Percentiles rank a stretch among this genome's conserved stretches.
phyloP scores from a whole-genome alignment of 768 basidiomycete genomes.

The Phylloporus rhodoxanthus region DNA sequence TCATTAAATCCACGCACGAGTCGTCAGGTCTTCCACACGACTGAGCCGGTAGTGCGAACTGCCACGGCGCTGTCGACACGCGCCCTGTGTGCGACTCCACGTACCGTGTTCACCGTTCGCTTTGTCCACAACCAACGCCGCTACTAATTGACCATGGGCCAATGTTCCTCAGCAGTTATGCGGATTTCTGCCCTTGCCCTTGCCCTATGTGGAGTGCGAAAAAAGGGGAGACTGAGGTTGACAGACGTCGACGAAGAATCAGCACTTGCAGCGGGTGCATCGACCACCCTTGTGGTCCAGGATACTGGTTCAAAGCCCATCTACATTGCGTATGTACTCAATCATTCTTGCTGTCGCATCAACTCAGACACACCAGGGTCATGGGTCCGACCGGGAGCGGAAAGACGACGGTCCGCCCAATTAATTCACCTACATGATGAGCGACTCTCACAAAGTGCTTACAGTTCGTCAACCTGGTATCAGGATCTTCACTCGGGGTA shows the following conservation, averaged over 20 bases:
- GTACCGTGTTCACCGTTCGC: neutral
- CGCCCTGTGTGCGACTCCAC: neutral
- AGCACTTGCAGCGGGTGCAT: neutral
- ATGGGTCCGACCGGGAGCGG: constrained; percentile 30
- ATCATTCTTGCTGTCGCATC: neutral
- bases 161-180: constrained; percentile 7
- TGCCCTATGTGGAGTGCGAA: neutral
- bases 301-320: constrained; percentile 12
- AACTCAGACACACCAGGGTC: constrained; percentile 14
- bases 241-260: constrained; percentile 17
- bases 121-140: constrained; percentile 6
- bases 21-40: constrained; percentile 5
- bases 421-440: neutral
- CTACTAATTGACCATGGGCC: constrained; percentile 18
- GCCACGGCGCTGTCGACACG: constrained; percentile 9
- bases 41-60: neutral
- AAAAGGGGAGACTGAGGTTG: constrained; percentile 10
- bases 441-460: neutral
- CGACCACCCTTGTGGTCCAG: neutral
- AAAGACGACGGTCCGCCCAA: constrained; percentile 25
- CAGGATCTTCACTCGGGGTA: constrained; percentile 26
- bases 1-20: constrained; percentile 3
- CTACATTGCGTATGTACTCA: constrained; percentile 24
- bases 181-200: neutral
- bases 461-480: constrained; percentile 33